Evolutionary conservation across 2,329 filamentous ascomycete genomes (phyloP).

Genomic region (Cercospora beticola): DNA sequence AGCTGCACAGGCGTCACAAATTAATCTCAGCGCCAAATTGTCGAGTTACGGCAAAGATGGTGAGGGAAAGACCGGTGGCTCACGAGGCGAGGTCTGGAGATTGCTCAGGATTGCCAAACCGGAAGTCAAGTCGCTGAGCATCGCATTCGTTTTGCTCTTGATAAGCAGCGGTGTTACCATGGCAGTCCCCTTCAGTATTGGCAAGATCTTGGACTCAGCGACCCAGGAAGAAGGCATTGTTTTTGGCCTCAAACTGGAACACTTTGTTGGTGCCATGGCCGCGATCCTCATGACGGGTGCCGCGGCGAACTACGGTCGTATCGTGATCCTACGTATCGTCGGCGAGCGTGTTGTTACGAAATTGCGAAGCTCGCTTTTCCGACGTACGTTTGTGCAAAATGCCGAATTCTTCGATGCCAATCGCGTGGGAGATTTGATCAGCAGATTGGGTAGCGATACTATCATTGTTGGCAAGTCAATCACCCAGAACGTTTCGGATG

Average conservation of each 20-base stretch:
- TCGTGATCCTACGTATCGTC: conserved; percentile 88
- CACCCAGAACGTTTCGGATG: conserved; percentile 95
- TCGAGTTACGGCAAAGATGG: conserved; percentile 69
- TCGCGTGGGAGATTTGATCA: conserved; percentile 92
- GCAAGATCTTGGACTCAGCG: conserved; percentile 89
- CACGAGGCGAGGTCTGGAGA: conserved; percentile 75
- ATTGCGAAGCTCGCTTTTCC: conserved; percentile 84
- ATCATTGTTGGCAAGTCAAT: conserved; percentile 98
- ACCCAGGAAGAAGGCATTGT: conserved; percentile 71
- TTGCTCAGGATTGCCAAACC: conserved; percentile 86
- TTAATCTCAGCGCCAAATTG: conserved; percentile 84
- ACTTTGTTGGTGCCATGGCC: conserved; percentile 82
- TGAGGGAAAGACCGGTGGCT: conserved; percentile 51
- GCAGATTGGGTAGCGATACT: conserved; percentile 89
- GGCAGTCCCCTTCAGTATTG: conserved; percentile 94
- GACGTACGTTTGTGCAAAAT: conserved; percentile 92
- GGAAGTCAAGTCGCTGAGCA: conserved; percentile 73
- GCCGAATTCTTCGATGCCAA: conserved; percentile 99
- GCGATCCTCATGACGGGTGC: conserved; percentile 77
- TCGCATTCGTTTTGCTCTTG: conserved; percentile 82
- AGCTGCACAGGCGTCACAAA: conserved; percentile 79
- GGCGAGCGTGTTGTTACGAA: conserved; percentile 92
- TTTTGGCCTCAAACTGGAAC: conserved; percentile 79
- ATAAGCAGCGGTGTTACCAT: conserved; percentile 91
- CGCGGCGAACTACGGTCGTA: conserved; percentile 86